Base-by-base conservation (phyloP, 768 basidiomycete genomes). In the Nidula microcarpa region DNA sequence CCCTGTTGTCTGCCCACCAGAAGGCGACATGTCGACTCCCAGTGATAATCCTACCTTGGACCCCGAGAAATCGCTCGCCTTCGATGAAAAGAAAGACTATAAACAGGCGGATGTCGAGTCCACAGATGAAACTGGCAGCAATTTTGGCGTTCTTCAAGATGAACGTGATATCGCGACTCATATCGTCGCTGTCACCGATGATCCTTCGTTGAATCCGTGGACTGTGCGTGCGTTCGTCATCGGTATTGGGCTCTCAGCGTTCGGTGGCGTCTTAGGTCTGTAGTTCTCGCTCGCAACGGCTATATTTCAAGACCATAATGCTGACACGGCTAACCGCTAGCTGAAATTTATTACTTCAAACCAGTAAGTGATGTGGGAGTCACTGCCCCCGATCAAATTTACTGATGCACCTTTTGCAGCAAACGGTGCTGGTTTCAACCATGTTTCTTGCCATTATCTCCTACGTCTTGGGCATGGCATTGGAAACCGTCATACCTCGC, bases 261-360 rank as follows among this genome's bases (percentile, higher is more conserved):
- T 82, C 37, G 79, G 79, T 57, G 74, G 77, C 45, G 74, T 80
- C 13, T 68, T 83, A 18, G 79, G 78, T 75, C 58, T 9, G n/a
- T 45, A 45, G 63, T 59, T 36, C 48, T 10, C 37, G 6, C 36
- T 37, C 33, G 33, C 14, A 7, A 8, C 37, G n/a, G 8, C 8
- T 39, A n/a, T 39, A 39, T 50, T 14, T 49, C 33, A 17, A 33
- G 47, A 45, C 3, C 33, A 4, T 16, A 30, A 14, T 39, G 18
- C 33, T 50, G n/a, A 51, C 17, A 18, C n/a, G 10, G 16, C 14
- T 13, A 43, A 8, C 3, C 52, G 14, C 51, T 9, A 80, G 79
- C 80, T 34, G 74, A 84, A 57, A 82, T 84, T 30, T 82, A 81
- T 62, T 84, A 83, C 60, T 84, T 82, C 64, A 82, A 83, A 63